phyloP scores from a whole-genome alignment of 2,329 filamentous ascomycete species.

The Onygenales sp. region DNA sequence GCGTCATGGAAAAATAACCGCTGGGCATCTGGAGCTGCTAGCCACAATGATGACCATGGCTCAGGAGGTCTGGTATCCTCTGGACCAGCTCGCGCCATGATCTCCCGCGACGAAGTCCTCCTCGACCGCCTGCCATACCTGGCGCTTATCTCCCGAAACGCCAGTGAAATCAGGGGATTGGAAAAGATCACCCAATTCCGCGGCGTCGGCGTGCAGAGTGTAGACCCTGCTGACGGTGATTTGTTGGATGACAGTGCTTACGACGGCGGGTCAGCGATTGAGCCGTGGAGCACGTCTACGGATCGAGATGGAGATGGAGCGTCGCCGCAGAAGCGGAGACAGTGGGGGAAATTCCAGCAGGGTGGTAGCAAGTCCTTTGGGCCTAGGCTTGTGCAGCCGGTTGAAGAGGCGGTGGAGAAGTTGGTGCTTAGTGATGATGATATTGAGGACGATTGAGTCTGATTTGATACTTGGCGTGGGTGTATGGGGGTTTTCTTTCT shows the following conservation, averaged over 20 bases:
- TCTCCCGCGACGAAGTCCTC: constrained; percentile 37
- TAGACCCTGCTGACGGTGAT: constrained; percentile 35
- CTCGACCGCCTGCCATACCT: constrained; percentile 84
- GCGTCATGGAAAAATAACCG: constrained; percentile 22
- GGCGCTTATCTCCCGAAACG: constrained; percentile 48
- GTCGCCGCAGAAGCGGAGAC: constrained; percentile 5
- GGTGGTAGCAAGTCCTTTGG: constrained; percentile 16
- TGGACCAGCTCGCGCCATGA: constrained; percentile 18
- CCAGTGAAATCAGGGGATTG: constrained; percentile 44
- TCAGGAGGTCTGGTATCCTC: neutral
- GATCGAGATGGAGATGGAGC: constrained; percentile 1
- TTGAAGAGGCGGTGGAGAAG: constrained; percentile 49
- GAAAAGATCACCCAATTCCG: constrained; percentile 60
- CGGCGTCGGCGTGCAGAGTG: constrained; percentile 41
- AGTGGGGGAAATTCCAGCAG: constrained; percentile 11
- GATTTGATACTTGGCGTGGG: neutral
- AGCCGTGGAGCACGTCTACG: constrained; percentile 7
- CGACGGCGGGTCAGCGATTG: constrained; percentile 7
- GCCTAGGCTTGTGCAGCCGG: constrained; percentile 20
- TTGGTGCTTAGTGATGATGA: constrained; percentile 73
- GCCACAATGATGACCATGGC: constrained; percentile 2
- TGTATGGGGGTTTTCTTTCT: neutral
- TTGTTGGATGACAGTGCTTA: constrained; percentile 16
- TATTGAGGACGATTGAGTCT: constrained; percentile 57
- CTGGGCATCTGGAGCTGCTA: neutral